Conservation (phyloP, 768 basidiomycete genomes). For the Cubamyces sp. region DNA sequence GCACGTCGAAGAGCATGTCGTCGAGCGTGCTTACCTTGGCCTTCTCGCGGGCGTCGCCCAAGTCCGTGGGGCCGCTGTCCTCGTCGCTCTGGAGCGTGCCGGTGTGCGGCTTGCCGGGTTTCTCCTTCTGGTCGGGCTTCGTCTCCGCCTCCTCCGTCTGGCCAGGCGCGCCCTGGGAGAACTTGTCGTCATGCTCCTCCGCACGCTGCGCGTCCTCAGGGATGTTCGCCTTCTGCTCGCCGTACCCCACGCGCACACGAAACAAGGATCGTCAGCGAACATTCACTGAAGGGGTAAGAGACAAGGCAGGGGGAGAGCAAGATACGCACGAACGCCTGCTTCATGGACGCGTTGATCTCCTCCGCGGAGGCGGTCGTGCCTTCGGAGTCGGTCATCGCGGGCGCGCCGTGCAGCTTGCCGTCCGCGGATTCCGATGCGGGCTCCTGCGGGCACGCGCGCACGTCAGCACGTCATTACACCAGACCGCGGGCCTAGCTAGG, state of each 20-base stretch:
- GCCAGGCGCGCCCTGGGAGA: constrained; percentile 26
- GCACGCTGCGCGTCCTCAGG: constrained; percentile 33
- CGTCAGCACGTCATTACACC: not conserved
- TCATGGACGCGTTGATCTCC: constrained; percentile 32
- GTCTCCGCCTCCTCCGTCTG: constrained; percentile 31
- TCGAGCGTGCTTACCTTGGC: constrained; percentile 11
- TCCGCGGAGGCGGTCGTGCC: constrained; percentile 33
- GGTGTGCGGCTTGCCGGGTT: constrained; percentile 24
- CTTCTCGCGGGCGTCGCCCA: constrained; percentile 26
- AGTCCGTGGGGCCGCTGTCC: constrained; percentile 24
- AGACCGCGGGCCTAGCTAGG: not conserved
- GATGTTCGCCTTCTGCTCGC: constrained; percentile 27
- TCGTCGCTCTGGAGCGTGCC: constrained; percentile 27
- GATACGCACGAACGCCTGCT: constrained; percentile 30
- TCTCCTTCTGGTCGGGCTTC: constrained; percentile 30
- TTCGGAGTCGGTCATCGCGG: constrained; percentile 31
- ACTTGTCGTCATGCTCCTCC: constrained; percentile 26
- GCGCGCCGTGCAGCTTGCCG: constrained; percentile 12
- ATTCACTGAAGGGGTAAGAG: not conserved
- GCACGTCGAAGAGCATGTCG: not conserved
- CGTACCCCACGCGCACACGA: not conserved
- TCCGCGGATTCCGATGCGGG: constrained; percentile 2
- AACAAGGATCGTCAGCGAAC: not conserved
- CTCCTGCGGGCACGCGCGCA: not conserved
- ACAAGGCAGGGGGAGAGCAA: not conserved